Base-by-base conservation (phyloP, 441 rosid genomes). In the Corymbia calophylla region DNA sequence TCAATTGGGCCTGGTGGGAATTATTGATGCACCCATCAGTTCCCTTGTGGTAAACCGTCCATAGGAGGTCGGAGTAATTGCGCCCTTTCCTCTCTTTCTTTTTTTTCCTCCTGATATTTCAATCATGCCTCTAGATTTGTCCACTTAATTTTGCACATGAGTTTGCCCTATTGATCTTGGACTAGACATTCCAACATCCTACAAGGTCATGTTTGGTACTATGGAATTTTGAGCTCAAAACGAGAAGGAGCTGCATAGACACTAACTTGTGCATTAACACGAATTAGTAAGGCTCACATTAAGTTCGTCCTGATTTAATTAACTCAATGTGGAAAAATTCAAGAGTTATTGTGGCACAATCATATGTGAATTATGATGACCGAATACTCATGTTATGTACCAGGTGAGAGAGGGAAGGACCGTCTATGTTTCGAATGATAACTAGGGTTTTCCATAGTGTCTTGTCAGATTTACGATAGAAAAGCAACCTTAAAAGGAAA, bases 101-200 rank as follows among this genome's bases (percentile, higher is more conserved):
- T 14, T n/a, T n/a, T 16, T 25, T 60, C 4, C 19, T 14, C 14
- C n/a, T 8, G 8, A 66, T 35, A 66, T 31, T 16, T 66, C n/a
- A n/a, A n/a, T n/a, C n/a, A n/a, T 9, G 25, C 29, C 39, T 35
- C 39, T 35, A 35, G 39, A 58, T 9, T 58, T 58, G 64, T 14
- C 64, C 1, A 29, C 64, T 58, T 58, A 9, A 58, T 58, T 25
- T 58, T 58, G 64, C n/a, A 25, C 14, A 2, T 25, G 64, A 23
- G 64, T 58, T 58, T 29, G 2, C 64, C 64, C 25, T 13, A 2
- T 58, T 10, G 13, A 11, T 58, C 31, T 16, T 31, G 18, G 39
- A 5, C 35, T 35, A 8, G 3, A 9, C 27, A 32, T 70, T 32
- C 47, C 5, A 0, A 9, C 14, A 2, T 2, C 48, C 1, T 23